Percentiles rank a stretch among this genome's conserved stretches.
Conservation (phyloP, 495 filamentous ascomycete species). For the Parathielavia hyrcaniae region DNA sequence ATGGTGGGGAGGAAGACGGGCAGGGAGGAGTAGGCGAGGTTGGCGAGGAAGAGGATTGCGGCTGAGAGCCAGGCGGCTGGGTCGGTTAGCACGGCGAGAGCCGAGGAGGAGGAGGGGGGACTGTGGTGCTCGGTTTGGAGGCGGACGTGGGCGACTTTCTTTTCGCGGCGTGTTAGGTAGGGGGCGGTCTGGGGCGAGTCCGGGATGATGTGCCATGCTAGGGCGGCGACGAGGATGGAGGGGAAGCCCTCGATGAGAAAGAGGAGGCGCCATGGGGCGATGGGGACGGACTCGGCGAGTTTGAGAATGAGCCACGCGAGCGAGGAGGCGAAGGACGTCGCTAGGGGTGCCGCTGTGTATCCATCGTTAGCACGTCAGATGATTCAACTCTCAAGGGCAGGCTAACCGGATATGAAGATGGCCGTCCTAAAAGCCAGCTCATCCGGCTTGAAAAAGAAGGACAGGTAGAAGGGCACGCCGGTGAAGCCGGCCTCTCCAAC, state of each 20-base stretch:
- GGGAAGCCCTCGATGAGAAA: constrained; percentile 87
- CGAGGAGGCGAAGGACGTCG: constrained; percentile 76
- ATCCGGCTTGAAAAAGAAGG: constrained; percentile 78
- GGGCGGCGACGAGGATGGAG: constrained; percentile 57
- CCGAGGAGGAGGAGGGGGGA: constrained; percentile 41
- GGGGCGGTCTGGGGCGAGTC: constrained; percentile 61
- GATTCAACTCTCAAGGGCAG: constrained; percentile 39
- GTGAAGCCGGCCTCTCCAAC: constrained; percentile 70
- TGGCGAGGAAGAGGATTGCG: constrained; percentile 51
- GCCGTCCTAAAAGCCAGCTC: constrained; percentile 76
- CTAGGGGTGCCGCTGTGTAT: constrained; percentile 61
- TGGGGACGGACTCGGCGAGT: constrained; percentile 46
- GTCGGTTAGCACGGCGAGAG: constrained; percentile 44
- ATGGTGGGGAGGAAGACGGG: constrained; percentile 83
- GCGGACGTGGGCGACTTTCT: constrained; percentile 62
- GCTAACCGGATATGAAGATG: constrained; percentile 63
- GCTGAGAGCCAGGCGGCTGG: constrained; percentile 65
- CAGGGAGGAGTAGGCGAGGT: constrained; percentile 68
- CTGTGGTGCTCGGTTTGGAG: constrained; percentile 34
- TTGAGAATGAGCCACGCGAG: constrained; percentile 77
- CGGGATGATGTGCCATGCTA: constrained; percentile 68
- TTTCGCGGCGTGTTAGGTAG: constrained; percentile 70
- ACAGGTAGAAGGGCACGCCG: constrained; percentile 71
- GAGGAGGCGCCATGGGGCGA: constrained; percentile 77
- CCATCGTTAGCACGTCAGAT: neutral